Base-by-base conservation (phyloP, 1,284 basidiomycete genomes). In the Cryptococcus wingfieldii region DNA sequence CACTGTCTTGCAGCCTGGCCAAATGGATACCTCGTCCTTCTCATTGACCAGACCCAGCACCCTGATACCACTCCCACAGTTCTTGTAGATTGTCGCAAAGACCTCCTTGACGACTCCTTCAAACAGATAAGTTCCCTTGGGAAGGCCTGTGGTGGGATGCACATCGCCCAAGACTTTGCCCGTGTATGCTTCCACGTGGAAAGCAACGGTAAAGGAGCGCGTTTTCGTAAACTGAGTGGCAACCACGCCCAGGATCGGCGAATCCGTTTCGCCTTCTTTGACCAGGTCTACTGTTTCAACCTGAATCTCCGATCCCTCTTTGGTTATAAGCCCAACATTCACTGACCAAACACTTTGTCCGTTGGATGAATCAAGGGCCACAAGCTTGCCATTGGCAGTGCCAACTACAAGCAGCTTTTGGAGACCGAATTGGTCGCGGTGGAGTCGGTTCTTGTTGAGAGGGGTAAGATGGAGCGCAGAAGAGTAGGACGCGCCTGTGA, bases 381-480 rank as follows among this genome's bases (percentile, higher is more conserved):
- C 91, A 0, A 94, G 66, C 70, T 90, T 91, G 18, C 91, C 90
- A 37, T 82, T 79, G 2, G 78, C 64, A 1, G 89, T 90, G 0
- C 85, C 87, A 3, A 81, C 82, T 2, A 96, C 82, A 49, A 94
- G 82, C 41, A 97, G 74, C 72, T 96, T 90, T 47, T 88, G 82
- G 75, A 96, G 90, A 0, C 91, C 93, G 70, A 95, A 96, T 1
- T 85, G 78, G 68, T 96, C 90, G 2, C 88, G 83, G 49, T 80
- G 79, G 0, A 86, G 78, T 19, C 58, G 51, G 14, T 59, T 63
- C 13, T 69, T 56, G n/a, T 70, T 67, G 13, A 72, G 72, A 42
- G 76, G 79, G 10, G 73, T 62, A 2, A 79, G 72, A 12, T 71
- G 63, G 41, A 70, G 58, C 52, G 80, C 76, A 19, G 80, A 80